phyloP scores from a whole-genome alignment of 176 grass and related monocot genomes.

The Tillandsia leiboldiana region DNA sequence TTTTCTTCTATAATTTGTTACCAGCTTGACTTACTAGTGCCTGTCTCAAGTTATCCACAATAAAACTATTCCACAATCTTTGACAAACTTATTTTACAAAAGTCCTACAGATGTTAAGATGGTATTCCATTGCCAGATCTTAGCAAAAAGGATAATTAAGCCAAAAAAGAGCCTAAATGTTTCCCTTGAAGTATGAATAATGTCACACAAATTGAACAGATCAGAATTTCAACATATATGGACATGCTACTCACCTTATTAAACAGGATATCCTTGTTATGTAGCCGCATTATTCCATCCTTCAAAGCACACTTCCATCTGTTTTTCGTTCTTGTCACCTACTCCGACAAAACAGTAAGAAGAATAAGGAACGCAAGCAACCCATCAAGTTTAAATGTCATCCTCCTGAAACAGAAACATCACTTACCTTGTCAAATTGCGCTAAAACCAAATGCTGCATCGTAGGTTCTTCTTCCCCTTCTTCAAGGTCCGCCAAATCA shows the following conservation, averaged over 20 bases:
- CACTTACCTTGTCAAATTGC: slow-evolving; percentile 39
- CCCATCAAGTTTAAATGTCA: not conserved
- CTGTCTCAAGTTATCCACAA: too few relatives aligned
- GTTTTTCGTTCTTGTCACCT: slow-evolving; percentile 78
- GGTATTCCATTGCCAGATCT: not conserved
- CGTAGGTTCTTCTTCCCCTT: slow-evolving; percentile 30
- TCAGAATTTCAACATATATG: slow-evolving; percentile 5
- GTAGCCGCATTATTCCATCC: slow-evolving; percentile 85
- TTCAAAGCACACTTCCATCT: slow-evolving; percentile 77
- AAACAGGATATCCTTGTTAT: slow-evolving; percentile 59
- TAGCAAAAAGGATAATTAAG: not conserved
- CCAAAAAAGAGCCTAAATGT: not conserved
- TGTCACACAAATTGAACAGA: not conserved
- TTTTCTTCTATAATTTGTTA: too few relatives aligned
- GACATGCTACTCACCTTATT: slow-evolving; percentile 42
- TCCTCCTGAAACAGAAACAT: not conserved
- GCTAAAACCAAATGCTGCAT: slow-evolving; percentile 38
- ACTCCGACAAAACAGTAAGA: not conserved
- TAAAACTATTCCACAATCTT: too few relatives aligned
- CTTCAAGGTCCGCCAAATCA: slow-evolving; percentile 32
- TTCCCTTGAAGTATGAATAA: not conserved
- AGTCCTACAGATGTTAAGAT: too few relatives aligned
- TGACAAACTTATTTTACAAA: too few relatives aligned
- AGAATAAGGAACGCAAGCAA: not conserved
- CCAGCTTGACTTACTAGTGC: too few relatives aligned